Conservation (phyloP, 331 rosid species). For the Rhamnella rubrinervis region DNA sequence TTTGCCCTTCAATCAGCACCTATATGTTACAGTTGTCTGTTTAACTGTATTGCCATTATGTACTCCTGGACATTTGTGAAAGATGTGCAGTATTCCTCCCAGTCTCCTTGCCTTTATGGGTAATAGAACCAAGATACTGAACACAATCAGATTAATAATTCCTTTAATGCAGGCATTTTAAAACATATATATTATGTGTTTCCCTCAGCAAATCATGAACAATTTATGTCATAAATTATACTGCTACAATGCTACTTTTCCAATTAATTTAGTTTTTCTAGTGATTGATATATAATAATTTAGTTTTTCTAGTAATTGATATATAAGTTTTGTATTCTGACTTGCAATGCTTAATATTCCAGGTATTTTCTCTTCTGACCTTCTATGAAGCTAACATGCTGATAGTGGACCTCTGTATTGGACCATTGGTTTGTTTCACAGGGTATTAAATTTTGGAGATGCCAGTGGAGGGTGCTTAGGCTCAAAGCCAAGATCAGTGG, state of each 20-base stretch:
- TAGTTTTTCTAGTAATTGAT: not conserved
- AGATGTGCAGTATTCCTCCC: not conserved
- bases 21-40: not conserved
- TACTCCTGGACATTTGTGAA: not conserved
- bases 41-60: not conserved
- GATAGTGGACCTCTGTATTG: conserved; percentile 79
- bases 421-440: conserved; percentile 84
- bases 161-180: not conserved
- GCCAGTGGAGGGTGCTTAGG: conserved; percentile 35
- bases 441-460: conserved; percentile 54
- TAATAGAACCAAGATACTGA: not conserved
- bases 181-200: not conserved
- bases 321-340: conserved; percentile 48
- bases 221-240: not conserved
- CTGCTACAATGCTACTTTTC: not conserved
- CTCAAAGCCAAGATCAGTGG: conserved; percentile 31
- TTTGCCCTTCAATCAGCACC: not conserved
- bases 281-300: not conserved
- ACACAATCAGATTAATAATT: not conserved
- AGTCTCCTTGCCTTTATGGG: not conserved
- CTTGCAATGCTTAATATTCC: conserved; percentile 76
- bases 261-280: not conserved
- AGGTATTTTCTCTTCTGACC: conserved; percentile 99
- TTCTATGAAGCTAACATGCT: conserved; percentile 85
- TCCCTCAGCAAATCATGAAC: not conserved